Percentiles rank a stretch among this genome's conserved stretches.
These are phyloP conservation scores for Penicillium frequentans DNA, from an alignment of 2,329 filamentous ascomycete genomes.

Conservation along the genomic window DNA sequence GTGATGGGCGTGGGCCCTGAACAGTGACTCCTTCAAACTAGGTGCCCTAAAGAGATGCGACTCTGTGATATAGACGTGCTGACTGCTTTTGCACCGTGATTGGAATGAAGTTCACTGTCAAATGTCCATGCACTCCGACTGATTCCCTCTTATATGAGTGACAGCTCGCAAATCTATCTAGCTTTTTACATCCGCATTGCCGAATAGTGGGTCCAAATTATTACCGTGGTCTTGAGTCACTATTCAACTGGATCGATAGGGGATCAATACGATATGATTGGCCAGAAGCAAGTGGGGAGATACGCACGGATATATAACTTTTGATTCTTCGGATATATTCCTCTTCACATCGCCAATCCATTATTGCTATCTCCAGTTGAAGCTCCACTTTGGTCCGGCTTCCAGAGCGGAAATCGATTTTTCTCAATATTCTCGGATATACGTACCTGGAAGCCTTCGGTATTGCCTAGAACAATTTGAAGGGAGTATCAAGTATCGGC, in stretches of 20 bases:
- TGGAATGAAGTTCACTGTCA: not conserved
- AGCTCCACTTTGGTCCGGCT: not conserved
- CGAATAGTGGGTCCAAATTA: not conserved
- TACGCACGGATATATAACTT: not conserved
- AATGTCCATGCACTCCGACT: not conserved
- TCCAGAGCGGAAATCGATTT: not conserved
- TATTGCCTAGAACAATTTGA: too few species aligned
- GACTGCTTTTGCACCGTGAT: not conserved
- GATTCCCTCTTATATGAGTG: not conserved
- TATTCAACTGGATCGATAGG: not conserved
- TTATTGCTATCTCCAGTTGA: not conserved
- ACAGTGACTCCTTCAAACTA: not conserved
- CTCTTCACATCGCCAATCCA: not conserved
- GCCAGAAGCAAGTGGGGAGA: not conserved
- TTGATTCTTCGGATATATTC: not conserved
- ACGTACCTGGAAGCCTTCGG: not conserved
- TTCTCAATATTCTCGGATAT: not conserved
- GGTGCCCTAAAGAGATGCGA: not conserved
- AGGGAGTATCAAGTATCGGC: too few species aligned
- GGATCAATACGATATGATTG: not conserved
- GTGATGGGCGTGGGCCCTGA: not conserved
- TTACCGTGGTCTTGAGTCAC: not conserved
- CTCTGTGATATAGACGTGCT: not conserved
- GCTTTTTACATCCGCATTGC: slow-evolving; percentile 7
- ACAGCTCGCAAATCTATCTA: not conserved